These are phyloP conservation scores for Diaporthe aspalathi DNA, from an alignment of 2,329 filamentous ascomycete genomes.

Conservation along the genomic window DNA sequence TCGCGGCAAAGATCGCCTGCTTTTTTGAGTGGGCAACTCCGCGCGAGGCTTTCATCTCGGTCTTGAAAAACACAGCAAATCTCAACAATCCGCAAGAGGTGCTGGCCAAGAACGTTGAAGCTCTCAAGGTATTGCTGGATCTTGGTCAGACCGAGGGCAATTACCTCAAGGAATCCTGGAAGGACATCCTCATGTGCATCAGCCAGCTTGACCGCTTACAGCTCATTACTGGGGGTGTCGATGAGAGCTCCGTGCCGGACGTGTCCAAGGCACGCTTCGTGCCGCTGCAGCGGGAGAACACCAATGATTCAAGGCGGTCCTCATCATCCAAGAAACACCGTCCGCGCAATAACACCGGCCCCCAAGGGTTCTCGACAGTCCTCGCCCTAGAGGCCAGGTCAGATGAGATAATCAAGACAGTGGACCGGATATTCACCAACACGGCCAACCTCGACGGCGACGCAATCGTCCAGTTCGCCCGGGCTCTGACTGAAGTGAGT, in stretches of 20 bases:
- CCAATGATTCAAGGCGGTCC: slow-evolving; percentile 72
- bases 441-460: slow-evolving; percentile 93
- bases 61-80: slow-evolving; percentile 92
- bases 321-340: slow-evolving; percentile 67
- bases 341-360: slow-evolving; percentile 66
- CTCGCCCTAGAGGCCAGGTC: slow-evolving; percentile 93
- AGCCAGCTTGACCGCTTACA: slow-evolving; percentile 96
- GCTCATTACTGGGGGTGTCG: slow-evolving; percentile 92
- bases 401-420: slow-evolving; percentile 89
- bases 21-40: slow-evolving; percentile 94
- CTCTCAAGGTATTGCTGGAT: slow-evolving; percentile 89
- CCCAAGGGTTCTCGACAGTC: slow-evolving; percentile 77
- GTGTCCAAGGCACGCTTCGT: slow-evolving; percentile 85
- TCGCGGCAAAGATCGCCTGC: slow-evolving; percentile 93
- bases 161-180: slow-evolving; percentile 88
- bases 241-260: slow-evolving; percentile 91
- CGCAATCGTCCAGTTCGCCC: slow-evolving; percentile 95
- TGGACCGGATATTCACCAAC: slow-evolving; percentile 97
- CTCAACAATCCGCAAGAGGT: slow-evolving; percentile 96
- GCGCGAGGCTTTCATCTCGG: slow-evolving; percentile 92
- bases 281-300: slow-evolving; percentile 66
- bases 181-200: slow-evolving; percentile 93
- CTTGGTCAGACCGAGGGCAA: slow-evolving; percentile 95
- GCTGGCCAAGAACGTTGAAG: slow-evolving; percentile 95
- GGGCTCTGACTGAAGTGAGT: slow-evolving; percentile 92